Evolutionary conservation across 371 early-diverging fungal genomes (phyloP), one percentile per base, ranked within the genome.

Genomic region (Apophysomyces sp.): DNA sequence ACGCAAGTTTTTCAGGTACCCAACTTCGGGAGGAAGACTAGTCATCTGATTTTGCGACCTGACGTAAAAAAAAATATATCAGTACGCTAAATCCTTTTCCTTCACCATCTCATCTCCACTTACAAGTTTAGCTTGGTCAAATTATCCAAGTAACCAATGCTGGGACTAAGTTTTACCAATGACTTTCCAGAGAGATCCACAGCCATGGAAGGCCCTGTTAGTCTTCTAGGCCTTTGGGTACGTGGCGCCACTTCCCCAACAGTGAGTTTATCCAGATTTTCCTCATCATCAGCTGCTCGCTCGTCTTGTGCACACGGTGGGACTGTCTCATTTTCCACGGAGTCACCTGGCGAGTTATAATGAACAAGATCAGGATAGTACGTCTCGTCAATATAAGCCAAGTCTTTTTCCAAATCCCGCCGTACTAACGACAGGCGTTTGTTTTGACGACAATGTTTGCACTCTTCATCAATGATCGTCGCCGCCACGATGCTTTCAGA

Each of bases 31-130:
- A 13, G 80, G 80, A 52, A 79, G 55, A n/a, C 59, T 74, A 9
- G 68, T 71, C 68, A 79, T 70, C 53, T 72, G 66, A 60, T 79
- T 79, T 37, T 74, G 61, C 4, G 80, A 74, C 44, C 80, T 79
- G 24, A 26, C 55, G 16, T 27, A 41, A 37, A 30, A 55, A 61
- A 30, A 29, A 36, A 34, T 15, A 26, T 26, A 57, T 27, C 16
- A 18, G 18, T 29, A 55, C 0, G 13, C 11, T 27, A 40, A 28
- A 40, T 2, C 9, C 15, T 7, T 36, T 32, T 44, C 32, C n/a
- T n/a, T n/a, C n/a, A n/a, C n/a, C n/a, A n/a, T n/a, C n/a, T n/a
- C n/a, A n/a, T n/a, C n/a, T 54, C 13, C 32, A 58, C 71, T 64
- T 76, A 74, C 76, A 79, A 49, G 49, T 76, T 63, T 18, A 79